Evolutionary conservation across 805 yeast genomes (phyloP), one percentile per base, ranked within the genome.

Genomic region (Yamadazyma olivae): DNA sequence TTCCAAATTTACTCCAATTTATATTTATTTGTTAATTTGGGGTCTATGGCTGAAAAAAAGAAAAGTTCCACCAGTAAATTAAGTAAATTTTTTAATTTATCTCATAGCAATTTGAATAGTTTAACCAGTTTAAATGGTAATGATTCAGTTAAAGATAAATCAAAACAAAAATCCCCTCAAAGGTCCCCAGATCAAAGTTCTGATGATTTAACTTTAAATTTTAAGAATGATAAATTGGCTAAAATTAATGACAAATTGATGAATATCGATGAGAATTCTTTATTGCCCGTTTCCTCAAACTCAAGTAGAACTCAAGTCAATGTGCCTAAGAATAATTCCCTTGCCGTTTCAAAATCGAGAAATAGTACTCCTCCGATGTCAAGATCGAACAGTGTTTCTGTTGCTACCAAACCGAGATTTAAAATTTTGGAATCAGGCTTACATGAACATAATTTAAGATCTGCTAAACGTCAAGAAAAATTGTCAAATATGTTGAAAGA

Each of bases 371-470:
- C 55, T 19, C 41, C 54, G 10, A 38, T 54, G 10, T 49, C 54
- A 31, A 14, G 45, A 30, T 33, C 41, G 20, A 31, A 44, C 35
- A 27, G 41, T 40, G 17, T 34, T 8, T 26, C 24, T 4, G 29
- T 27, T 8, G 8, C 14, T 13, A 22, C 25, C 16, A 40, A 39
- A 31, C 75, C 75, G 1, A 49, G 90, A 28, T 81, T 81, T 52
- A 49, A 64, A 15, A 60, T 80, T 51, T 61, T 65, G 33, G 87
- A 80, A 32, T 82, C 81, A 46, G 95, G 95, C 4, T 45, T 63
- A 9, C 99, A 91, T 58, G 86, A 77, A 50, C 99, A 91, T 59
- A 79, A 78, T 54, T 67, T 91, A 41, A 73, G 78, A 40, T 80
- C 82, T 29, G 81, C 91, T 6, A 82, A 79, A 54, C 68, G 95